Percentiles rank a stretch among this genome's conserved stretches.
These are phyloP conservation scores for Glycine soja DNA, from an alignment of 306 rosid species.

Conservation along the genomic window DNA sequence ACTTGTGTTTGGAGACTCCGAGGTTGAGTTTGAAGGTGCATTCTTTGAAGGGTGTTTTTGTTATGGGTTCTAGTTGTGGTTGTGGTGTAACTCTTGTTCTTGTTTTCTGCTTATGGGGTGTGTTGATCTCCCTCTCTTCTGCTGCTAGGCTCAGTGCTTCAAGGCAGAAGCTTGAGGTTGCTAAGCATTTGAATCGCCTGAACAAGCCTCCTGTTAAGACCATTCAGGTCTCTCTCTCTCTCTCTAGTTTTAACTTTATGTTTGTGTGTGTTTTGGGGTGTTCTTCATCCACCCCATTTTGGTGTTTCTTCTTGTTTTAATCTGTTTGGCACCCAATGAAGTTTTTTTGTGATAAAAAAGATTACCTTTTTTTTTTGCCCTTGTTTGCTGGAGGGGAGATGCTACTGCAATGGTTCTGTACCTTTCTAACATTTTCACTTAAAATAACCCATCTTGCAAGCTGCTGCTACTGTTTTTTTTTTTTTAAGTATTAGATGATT, in stretches of 20 bases:
- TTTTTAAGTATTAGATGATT: not conserved
- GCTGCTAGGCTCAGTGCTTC: constrained; percentile 71
- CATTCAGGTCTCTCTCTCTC: constrained; percentile 66
- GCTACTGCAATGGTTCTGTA: not conserved
- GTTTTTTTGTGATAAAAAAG: not conserved
- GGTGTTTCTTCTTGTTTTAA: not conserved
- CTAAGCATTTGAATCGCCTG: constrained; percentile 82
- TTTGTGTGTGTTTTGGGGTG: not conserved
- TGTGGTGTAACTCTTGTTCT: constrained; percentile 46
- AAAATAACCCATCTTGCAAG: constrained; percentile 21
- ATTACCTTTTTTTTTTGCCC: not conserved
- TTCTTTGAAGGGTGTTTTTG: constrained; percentile 20
- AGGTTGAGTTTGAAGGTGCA: too few species aligned
- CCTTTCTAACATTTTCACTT: constrained; percentile 28
- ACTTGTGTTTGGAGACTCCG: too few species aligned
- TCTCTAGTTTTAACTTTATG: not conserved
- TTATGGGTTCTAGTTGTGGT: constrained; percentile 44
- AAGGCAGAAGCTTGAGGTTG: constrained; percentile 80
- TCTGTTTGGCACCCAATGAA: constrained; percentile 44
- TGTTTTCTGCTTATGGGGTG: constrained; percentile 56
- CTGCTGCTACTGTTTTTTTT: not conserved
- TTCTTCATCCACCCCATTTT: constrained; percentile 33
- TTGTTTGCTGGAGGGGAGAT: not conserved
- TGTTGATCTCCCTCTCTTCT: constrained; percentile 60
- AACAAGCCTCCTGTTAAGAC: constrained; percentile 83